phyloP scores from a whole-genome alignment of 2,329 filamentous ascomycete genomes.

The Claviceps paspali region DNA sequence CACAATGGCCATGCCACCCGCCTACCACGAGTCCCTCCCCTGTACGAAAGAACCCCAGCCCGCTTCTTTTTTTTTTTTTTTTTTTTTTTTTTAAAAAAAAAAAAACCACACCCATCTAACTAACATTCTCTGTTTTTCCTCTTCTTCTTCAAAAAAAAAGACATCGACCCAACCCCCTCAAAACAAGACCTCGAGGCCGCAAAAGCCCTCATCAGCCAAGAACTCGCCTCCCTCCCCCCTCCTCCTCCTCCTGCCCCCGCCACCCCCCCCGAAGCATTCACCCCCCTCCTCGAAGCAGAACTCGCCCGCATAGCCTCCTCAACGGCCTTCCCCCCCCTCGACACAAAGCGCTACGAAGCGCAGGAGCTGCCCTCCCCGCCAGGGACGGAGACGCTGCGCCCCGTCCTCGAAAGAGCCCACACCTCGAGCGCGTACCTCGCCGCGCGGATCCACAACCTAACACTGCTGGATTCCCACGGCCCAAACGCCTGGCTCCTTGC shows the following conservation, averaged over 20 bases:
- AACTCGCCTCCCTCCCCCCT: slow-evolving; percentile 21
- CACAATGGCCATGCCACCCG: slow-evolving; percentile 16
- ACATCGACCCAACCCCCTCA: slow-evolving; percentile 66
- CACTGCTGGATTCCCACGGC: slow-evolving; percentile 64
- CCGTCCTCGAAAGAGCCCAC: slow-evolving; percentile 42
- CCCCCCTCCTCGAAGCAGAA: too few relatives aligned
- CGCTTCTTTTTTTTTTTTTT: too few relatives aligned
- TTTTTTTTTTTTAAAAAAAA: too few relatives aligned
- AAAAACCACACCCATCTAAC: too few relatives aligned
- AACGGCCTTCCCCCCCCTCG: slow-evolving; percentile 38
- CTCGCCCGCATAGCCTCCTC: slow-evolving; percentile 36
- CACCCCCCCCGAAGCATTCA: not conserved
- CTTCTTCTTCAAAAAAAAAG: slow-evolving; percentile 26
- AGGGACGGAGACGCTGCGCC: slow-evolving; percentile 32
- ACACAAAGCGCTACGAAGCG: slow-evolving; percentile 71
- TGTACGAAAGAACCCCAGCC: slow-evolving; percentile 36
- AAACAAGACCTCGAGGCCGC: slow-evolving; percentile 48
- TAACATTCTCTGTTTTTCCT: too few relatives aligned
- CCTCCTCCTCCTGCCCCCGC: not conserved
- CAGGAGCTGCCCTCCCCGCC: slow-evolving; percentile 33
- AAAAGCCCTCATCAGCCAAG: slow-evolving; percentile 51
- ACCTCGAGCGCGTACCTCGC: slow-evolving; percentile 35
- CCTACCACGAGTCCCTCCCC: slow-evolving; percentile 62
- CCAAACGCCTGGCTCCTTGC: slow-evolving; percentile 84
- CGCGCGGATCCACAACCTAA: slow-evolving; percentile 40